Conservation (phyloP, 192 early-diverging fungal species). For the Backusella tarrabulga region DNA sequence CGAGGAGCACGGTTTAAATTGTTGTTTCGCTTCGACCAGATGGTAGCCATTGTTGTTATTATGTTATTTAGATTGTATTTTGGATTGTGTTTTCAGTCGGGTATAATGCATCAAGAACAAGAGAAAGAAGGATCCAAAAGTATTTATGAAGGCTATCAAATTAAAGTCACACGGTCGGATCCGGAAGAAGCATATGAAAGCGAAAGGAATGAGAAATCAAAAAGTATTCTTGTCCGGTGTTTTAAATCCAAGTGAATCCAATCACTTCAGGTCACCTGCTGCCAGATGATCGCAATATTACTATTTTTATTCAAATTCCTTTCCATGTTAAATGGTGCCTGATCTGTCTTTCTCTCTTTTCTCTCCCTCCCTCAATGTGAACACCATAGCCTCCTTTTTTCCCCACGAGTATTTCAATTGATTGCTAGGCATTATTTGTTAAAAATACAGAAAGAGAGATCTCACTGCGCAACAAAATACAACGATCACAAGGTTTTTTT, state of each 20-base stretch:
- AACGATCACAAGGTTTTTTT: neutral
- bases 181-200: slow-evolving; percentile 5
- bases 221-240: neutral
- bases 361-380: neutral
- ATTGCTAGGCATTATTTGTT: neutral
- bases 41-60: slow-evolving; percentile 8
- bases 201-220: neutral
- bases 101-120: neutral
- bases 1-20: slow-evolving; percentile 10
- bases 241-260: slow-evolving; percentile 5
- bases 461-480: neutral
- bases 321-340: neutral
- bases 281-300: neutral
- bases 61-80: neutral
- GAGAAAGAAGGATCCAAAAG: slow-evolving; percentile 3
- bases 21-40: slow-evolving; percentile 14
- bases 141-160: neutral
- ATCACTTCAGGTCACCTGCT: neutral
- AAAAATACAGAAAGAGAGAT: too few species aligned
- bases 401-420: neutral
- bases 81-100: slow-evolving; percentile 1
- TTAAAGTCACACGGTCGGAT: slow-evolving; percentile 1
- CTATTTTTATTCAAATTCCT: slow-evolving; percentile 4
- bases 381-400: neutral
- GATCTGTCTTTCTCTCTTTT: neutral